Percentiles rank a stretch among this genome's conserved stretches.
Conservation (phyloP, 2,329 filamentous ascomycete species). For the Lecanicillium sp. region DNA sequence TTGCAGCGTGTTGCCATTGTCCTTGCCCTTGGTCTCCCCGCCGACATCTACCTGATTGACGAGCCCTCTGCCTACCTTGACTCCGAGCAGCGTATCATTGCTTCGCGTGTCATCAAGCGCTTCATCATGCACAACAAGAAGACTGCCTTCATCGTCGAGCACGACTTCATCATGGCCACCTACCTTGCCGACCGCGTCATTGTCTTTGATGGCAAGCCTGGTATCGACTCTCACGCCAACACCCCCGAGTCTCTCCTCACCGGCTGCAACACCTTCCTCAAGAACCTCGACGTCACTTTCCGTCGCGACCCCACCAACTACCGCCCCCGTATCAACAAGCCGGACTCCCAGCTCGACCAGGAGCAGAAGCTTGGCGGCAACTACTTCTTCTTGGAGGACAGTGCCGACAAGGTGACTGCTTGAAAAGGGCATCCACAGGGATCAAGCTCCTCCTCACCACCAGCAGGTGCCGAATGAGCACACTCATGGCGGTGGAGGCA, state of each 20-base stretch:
- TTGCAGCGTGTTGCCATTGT: conserved; percentile 98
- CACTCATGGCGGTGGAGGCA: conserved; percentile 3
- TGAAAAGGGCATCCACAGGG: conserved; percentile 47
- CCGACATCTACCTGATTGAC: conserved; percentile 97
- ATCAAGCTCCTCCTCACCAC: conserved; percentile 26
- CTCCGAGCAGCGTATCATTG: conserved; percentile 98
- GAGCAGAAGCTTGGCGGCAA: conserved; percentile 94
- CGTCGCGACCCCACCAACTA: conserved; percentile 93
- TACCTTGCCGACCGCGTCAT: conserved; percentile 87
- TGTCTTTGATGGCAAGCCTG: conserved; percentile 93
- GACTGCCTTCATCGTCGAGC: conserved; percentile 98
- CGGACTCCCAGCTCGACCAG: conserved; percentile 90
- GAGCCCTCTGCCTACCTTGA: conserved; percentile 97
- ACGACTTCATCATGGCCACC: conserved; percentile 97
- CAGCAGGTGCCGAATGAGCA: conserved; percentile 19
- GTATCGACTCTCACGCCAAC: conserved; percentile 82
- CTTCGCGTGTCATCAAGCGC: conserved; percentile 94
- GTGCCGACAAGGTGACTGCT: conserved; percentile 42
- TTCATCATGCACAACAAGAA: conserved; percentile 99
- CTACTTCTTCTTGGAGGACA: conserved; percentile 96
- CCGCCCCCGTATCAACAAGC: conserved; percentile 97
- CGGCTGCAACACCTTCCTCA: conserved; percentile 93
- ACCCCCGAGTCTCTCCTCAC: conserved; percentile 85
- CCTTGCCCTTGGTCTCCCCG: conserved; percentile 87
- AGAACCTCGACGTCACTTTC: conserved; percentile 97